These are phyloP conservation scores for Alternaria atra DNA, from an alignment of 2,329 filamentous ascomycete species.

Conservation along the genomic window DNA sequence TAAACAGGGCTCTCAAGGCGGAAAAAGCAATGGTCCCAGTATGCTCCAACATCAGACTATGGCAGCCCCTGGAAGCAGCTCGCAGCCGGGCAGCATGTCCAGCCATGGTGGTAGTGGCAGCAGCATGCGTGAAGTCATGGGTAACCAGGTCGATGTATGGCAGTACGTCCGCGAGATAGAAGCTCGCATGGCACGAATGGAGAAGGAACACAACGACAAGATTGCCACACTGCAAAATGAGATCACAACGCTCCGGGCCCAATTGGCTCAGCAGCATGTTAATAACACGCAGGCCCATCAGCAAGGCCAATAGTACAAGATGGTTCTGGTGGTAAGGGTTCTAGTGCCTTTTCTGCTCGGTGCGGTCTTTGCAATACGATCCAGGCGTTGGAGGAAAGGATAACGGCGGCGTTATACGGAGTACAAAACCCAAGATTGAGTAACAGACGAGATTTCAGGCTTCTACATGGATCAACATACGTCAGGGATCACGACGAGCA, in stretches of 20 bases:
- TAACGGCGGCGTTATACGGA: slow-evolving; percentile 15
- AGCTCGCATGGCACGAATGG: slow-evolving; percentile 57
- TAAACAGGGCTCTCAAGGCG: slow-evolving; percentile 43
- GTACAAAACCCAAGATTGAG: slow-evolving; percentile 22
- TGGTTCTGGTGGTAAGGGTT: neutral
- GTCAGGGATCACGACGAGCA: slow-evolving; percentile 19
- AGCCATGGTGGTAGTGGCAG: slow-evolving; percentile 67
- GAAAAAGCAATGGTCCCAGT: slow-evolving; percentile 47
- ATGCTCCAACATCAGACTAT: slow-evolving; percentile 54
- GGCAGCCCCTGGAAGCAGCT: slow-evolving; percentile 49
- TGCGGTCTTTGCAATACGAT: neutral
- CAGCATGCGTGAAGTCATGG: slow-evolving; percentile 74
- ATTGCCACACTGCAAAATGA: slow-evolving; percentile 57
- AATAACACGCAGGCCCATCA: slow-evolving; percentile 33
- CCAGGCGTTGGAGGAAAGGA: slow-evolving; percentile 2
- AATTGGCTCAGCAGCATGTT: slow-evolving; percentile 49
- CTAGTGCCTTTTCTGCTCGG: slow-evolving; percentile 2
- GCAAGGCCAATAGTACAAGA: slow-evolving; percentile 19
- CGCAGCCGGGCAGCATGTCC: slow-evolving; percentile 62
- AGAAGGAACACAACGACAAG: slow-evolving; percentile 58
- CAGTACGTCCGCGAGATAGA: slow-evolving; percentile 76
- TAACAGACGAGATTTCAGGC: slow-evolving; percentile 19
- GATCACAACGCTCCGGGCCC: slow-evolving; percentile 50
- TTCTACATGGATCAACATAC: slow-evolving; percentile 21
- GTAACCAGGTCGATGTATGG: slow-evolving; percentile 67